Evolutionary conservation across 2,329 filamentous ascomycete species (phyloP), one percentile per base, ranked within the genome.

Genomic region (Aspergillus intermedius): DNA sequence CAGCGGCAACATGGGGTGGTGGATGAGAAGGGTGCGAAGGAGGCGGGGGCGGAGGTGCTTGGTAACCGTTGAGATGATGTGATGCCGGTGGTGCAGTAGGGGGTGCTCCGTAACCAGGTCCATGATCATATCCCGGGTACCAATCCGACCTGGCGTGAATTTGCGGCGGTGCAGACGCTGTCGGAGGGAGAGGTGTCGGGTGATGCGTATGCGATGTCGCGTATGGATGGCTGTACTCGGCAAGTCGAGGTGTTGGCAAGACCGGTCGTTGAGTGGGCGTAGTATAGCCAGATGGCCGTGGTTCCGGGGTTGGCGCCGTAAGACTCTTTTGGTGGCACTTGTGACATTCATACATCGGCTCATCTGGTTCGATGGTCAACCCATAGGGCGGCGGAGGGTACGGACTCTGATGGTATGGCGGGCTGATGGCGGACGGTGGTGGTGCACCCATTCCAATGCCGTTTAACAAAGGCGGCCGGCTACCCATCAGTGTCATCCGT

Each of bases 301-400:
- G 60, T 49, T 70, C 68, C 1, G 67, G 59, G 30, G 60, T 60
- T 23, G 62, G 59, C 15, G 64, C 53, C 3, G 63, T 55, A 15
- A 57, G 54, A 49, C 77, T 77, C 25, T 70, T 77, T 55, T 73
- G 63, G 57, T 79, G 75, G 53, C 87, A 91, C 65, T 88, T 87
- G 68, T 91, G 87, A 59, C 87, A 91, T 66, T 89, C 84, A 54
- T 81, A 85, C 52, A 76, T 78, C 25, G 78, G 51, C 57, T 66
- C 58, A 42, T 49, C 22, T 48, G 50, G 8, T 60, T 52, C n/a
- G 53, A 41, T 9, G 4, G 41, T 6, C 17, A 55, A 46, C 37
- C 37, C 37, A 21, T 19, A 40, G 15, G 57, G 40, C 47, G 63
- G 57, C n/a, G 42, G 59, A 57, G 48, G 37, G 37, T 10, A 21